Evolutionary conservation across 139 green algal species (phyloP).

Genomic region (Chlamydomonas applanata): DNA sequence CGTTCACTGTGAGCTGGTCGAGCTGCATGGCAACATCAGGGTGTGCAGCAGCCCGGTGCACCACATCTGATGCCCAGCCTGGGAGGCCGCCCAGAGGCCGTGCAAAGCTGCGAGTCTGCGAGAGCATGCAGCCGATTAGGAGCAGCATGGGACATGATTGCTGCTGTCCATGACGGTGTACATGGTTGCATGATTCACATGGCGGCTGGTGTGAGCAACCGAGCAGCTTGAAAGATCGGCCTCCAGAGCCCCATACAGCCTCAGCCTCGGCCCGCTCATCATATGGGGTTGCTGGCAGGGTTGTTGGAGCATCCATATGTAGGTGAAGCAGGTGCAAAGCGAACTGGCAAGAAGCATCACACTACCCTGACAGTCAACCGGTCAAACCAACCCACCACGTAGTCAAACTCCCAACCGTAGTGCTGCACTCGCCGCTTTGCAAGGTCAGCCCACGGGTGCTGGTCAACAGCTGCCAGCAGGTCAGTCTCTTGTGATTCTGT

Average conservation of each 20-base stretch:
- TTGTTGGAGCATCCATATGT: too few species aligned
- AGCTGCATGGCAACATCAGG: neutral
- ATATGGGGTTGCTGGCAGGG: too few species aligned
- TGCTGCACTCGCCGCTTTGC: conserved; percentile 83
- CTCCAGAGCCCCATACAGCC: too few species aligned
- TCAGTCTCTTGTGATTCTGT: conserved; percentile 31
- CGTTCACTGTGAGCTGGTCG: conserved; percentile 86
- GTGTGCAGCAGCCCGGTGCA: neutral
- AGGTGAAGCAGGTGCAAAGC: too few species aligned
- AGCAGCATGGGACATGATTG: too few species aligned
- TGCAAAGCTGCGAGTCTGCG: conserved; percentile 32
- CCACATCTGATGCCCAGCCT: conserved; percentile 13
- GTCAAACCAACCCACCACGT: conserved; percentile 19
- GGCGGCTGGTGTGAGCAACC: too few species aligned
- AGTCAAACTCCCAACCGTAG: conserved; percentile 79
- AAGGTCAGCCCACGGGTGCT: conserved; percentile 58
- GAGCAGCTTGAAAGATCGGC: too few species aligned
- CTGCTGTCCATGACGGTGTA: too few species aligned
- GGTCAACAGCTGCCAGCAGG: conserved; percentile 60
- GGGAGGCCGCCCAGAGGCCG: conserved; percentile 24
- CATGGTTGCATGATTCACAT: too few species aligned
- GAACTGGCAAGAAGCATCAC: too few species aligned
- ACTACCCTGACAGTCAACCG: neutral
- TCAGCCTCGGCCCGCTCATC: too few species aligned
- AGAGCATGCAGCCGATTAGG: neutral